Conservation (phyloP, 139 green algal genomes). For the Eudorina sp. region DNA sequence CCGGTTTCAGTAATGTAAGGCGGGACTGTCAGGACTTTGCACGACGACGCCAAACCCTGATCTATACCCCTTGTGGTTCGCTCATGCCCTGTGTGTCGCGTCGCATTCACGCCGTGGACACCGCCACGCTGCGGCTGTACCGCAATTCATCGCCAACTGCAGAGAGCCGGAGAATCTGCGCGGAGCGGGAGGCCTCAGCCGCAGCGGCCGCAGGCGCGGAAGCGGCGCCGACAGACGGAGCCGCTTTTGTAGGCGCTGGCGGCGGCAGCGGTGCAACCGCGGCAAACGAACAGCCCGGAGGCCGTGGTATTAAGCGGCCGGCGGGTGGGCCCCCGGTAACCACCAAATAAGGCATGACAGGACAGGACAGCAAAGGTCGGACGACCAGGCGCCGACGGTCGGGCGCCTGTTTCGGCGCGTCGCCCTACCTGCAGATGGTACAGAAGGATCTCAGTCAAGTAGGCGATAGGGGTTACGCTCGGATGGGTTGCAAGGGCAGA, state of each 20-base stretch:
- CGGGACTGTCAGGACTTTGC: not conserved
- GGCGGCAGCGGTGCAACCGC: not conserved
- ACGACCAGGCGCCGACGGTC: no score
- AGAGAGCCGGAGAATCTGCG: constrained; percentile 73
- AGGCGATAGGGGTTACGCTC: no score
- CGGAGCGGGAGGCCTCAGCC: constrained; percentile 45
- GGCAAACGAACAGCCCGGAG: not conserved
- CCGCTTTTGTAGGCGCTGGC: not conserved
- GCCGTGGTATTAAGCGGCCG: constrained; percentile 12
- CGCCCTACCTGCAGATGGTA: no score
- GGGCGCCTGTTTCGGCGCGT: no score
- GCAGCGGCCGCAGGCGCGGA: not conserved
- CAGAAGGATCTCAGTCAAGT: no score
- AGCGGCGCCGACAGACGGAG: not conserved
- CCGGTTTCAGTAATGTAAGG: not conserved
- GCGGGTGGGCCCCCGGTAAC: not conserved
- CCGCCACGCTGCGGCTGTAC: not conserved
- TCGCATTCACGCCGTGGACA: no score
- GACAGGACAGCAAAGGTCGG: no score
- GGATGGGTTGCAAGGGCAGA: no score
- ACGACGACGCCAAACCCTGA: not conserved
- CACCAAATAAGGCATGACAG: no score
- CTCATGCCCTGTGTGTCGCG: no score
- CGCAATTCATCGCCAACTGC: not conserved
- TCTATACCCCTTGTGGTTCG: no score